Conservation (phyloP, 305 asterid genomes). For the Fraxinus greggii region DNA sequence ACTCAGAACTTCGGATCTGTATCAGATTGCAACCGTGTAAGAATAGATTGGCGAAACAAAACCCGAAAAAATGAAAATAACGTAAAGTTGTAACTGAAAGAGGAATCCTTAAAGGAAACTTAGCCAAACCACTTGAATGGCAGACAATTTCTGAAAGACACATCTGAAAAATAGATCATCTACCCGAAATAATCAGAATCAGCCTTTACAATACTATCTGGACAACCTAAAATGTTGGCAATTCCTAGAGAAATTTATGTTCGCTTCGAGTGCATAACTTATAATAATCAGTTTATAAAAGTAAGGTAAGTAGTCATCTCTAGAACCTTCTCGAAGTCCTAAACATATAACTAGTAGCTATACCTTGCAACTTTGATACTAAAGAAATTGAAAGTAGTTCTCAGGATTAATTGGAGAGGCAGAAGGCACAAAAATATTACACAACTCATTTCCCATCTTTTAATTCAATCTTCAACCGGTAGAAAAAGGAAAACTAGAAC, state of each 20-base stretch:
- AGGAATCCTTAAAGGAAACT: neutral
- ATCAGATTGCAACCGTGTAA: slow-evolving; percentile 33
- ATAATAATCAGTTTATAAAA: slow-evolving; percentile 10
- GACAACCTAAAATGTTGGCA: slow-evolving; percentile 1
- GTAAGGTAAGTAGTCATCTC: neutral
- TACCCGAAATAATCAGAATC: neutral
- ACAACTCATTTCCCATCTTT: neutral
- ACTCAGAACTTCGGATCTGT: slow-evolving; percentile 87
- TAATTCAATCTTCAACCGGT: neutral
- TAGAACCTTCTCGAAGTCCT: neutral
- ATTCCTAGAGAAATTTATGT: neutral
- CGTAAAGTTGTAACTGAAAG: neutral
- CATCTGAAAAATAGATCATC: neutral
- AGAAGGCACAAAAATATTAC: neutral
- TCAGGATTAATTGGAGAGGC: neutral
- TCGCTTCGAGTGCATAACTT: neutral
- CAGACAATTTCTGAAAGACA: neutral
- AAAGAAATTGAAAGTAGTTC: neutral
- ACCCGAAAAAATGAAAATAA: slow-evolving; percentile 3
- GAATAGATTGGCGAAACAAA: slow-evolving; percentile 20
- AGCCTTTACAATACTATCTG: neutral
- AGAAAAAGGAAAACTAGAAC: neutral
- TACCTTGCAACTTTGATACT: neutral
- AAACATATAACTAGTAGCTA: neutral
- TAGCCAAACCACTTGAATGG: neutral